Conservation (phyloP, 441 rosid species). For the Populus hybrid region DNA sequence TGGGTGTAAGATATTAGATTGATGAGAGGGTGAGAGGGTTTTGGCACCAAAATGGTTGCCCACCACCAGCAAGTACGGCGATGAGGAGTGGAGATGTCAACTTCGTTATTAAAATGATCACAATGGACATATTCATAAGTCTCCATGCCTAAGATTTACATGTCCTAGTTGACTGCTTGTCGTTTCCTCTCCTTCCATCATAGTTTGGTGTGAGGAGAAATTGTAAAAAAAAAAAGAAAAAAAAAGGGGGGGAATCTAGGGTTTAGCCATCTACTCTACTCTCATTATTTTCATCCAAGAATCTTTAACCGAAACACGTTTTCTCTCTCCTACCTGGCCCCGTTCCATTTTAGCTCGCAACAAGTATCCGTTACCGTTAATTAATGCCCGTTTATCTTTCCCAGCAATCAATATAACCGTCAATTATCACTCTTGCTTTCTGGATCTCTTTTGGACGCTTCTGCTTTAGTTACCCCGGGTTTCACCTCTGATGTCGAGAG, state of each 20-base stretch:
- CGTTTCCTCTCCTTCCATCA: background rate
- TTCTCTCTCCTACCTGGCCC: background rate
- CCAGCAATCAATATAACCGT: background rate
- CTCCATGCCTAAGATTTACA: background rate
- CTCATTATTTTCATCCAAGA: background rate
- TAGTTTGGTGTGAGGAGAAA: background rate
- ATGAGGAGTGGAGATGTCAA: slow-evolving; percentile 4
- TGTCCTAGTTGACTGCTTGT: slow-evolving; percentile 13
- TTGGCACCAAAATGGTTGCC: background rate
- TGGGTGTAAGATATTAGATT: background rate
- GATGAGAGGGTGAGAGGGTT: background rate
- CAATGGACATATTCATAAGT: slow-evolving; percentile 1
- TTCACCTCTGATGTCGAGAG: too few species aligned
- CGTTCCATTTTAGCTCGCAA: background rate
- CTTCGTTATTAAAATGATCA: slow-evolving; percentile 14
- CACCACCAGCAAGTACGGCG: background rate
- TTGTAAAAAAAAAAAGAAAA: background rate
- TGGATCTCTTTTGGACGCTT: background rate
- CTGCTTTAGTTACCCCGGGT: background rate
- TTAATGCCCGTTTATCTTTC: background rate
- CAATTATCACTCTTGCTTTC: background rate
- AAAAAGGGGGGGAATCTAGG: background rate
- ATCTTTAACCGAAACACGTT: slow-evolving; percentile 22
- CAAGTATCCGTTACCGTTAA: slow-evolving; percentile 2
- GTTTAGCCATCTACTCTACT: slow-evolving; percentile 5